Percentiles rank a stretch among this genome's conserved stretches.
phyloP scores from a whole-genome alignment of 345 rosid species.

The Eutrema japonicum region DNA sequence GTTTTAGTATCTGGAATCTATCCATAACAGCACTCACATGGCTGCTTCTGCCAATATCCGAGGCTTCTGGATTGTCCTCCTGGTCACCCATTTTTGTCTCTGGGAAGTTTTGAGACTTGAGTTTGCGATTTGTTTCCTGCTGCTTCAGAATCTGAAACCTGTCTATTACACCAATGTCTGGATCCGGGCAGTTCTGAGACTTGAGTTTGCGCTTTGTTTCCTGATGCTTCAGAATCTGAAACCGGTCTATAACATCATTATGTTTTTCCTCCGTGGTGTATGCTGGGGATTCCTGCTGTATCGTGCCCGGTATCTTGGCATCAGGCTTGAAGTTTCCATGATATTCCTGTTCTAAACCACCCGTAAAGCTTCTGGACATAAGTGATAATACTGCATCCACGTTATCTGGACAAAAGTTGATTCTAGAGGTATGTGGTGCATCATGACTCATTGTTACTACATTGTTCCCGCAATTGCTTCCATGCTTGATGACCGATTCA shows the following conservation, averaged over 20 bases:
- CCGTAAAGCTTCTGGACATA: slow-evolving; percentile 30
- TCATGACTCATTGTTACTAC: slow-evolving; percentile 30
- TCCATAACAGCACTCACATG: slow-evolving; percentile 57
- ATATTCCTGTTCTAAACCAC: slow-evolving; percentile 23
- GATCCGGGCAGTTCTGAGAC: slow-evolving; percentile 25
- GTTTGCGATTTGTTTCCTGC: slow-evolving; percentile 26
- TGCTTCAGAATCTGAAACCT: slow-evolving; percentile 52
- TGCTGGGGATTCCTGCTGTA: slow-evolving; percentile 23
- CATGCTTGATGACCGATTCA: slow-evolving; percentile 25
- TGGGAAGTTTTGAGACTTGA: slow-evolving; percentile 19
- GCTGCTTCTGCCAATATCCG: slow-evolving; percentile 28
- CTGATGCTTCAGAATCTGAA: slow-evolving; percentile 48
- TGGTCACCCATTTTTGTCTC: slow-evolving; percentile 17
- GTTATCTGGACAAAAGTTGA: slow-evolving; percentile 18
- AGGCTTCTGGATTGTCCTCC: slow-evolving; percentile 36
- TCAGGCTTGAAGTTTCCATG: slow-evolving; percentile 40
- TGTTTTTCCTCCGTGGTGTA: slow-evolving; percentile 32
- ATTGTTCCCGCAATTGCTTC: slow-evolving; percentile 20
- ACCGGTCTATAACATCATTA: slow-evolving; percentile 61
- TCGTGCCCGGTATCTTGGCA: slow-evolving; percentile 20
- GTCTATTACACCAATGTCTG: slow-evolving; percentile 53
- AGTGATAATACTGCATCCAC: slow-evolving; percentile 28
- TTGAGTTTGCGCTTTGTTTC: slow-evolving; percentile 26
- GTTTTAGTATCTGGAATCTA: slow-evolving; percentile 57
- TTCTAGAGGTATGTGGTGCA: slow-evolving; percentile 29